Conservation (phyloP, 306 rosid genomes). For the Rosa rugosa region DNA sequence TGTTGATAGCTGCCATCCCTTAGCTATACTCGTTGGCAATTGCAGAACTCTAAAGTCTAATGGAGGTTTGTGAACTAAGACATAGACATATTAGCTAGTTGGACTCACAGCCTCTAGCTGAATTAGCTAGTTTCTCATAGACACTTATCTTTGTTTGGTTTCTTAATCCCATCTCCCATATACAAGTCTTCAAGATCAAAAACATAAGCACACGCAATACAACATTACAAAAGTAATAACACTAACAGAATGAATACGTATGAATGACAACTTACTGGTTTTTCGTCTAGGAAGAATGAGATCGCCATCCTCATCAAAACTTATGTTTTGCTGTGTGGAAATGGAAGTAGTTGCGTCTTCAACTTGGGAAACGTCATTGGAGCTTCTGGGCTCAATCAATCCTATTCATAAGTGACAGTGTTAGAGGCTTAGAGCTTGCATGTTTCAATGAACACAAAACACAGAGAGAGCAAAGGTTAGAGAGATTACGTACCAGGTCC, state of each 20-base stretch:
- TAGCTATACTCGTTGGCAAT: not conserved
- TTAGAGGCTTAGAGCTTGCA: not conserved
- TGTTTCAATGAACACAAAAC: not conserved
- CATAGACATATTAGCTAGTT: not conserved
- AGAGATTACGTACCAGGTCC: conserved; percentile 17
- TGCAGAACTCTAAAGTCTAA: not conserved
- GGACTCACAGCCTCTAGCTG: not conserved
- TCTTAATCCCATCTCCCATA: not conserved
- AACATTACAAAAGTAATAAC: not conserved
- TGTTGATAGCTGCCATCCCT: not conserved
- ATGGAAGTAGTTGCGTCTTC: conserved; percentile 15
- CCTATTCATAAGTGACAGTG: conserved; percentile 27
- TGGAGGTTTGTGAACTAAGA: not conserved
- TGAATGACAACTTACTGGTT: conserved; percentile 33
- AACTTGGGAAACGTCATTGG: conserved; percentile 22
- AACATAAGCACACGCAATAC: not conserved
- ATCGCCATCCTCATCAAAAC: conserved; percentile 71
- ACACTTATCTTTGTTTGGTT: not conserved
- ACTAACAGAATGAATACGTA: not conserved
- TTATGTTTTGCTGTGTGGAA: conserved; percentile 25
- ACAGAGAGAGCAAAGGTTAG: not conserved
- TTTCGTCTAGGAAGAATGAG: conserved; percentile 68
- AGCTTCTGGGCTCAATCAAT: conserved; percentile 13
- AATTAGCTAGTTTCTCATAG: not conserved
- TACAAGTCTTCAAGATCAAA: not conserved